Evolutionary conservation across 768 basidiomycete species (phyloP), one percentile per base, ranked within the genome.

Genomic region (Leucogyrophana mollusca): DNA sequence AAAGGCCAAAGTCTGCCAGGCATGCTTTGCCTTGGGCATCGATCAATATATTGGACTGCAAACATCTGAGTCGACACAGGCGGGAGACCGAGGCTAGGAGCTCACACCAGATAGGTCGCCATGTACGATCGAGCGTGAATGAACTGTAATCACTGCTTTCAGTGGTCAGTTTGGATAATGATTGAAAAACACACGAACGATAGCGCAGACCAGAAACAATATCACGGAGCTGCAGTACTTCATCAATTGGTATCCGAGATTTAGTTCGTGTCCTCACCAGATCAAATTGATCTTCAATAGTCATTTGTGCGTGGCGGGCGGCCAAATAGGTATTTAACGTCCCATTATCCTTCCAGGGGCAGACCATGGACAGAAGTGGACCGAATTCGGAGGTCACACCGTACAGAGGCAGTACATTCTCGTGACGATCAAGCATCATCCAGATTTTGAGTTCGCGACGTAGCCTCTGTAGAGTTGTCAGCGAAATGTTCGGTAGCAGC

Each of bases 1-100:
- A 72, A 21, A 77, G 51, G 17, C 73, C 73, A 53, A 78, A 79
- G 47, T 76, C 75, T 17, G 71, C 68, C 7, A 78, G 59, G 27
- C 64, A 60, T 8, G 75, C 73, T 3, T 59, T 56, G 7, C 70
- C 70, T 23, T 66, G 56, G 11, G 59, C 58, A 9, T 67, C 66
- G 14, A 79, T 70, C 41, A 77, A 51, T 24, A 78, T 60, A 50
- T 76, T 78, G 32, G 68, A 67, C 77, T 76, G 32, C 14, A 37
- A n/a, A n/a, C n/a, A n/a, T n/a, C n/a, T n/a, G n/a, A n/a, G n/a
- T n/a, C n/a, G 16, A 14, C 42, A 5, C 44, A 24, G 18, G 24
- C 18, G 13, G 38, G 24, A 42, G 40, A 24, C 21, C 38, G 40
- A 14, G 4, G 25, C 24, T 18, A 42, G 10, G 10, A n/a, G 25